These are phyloP conservation scores for Cytospora leucostoma DNA, from an alignment of 2,329 filamentous ascomycete genomes.

Conservation along the genomic window DNA sequence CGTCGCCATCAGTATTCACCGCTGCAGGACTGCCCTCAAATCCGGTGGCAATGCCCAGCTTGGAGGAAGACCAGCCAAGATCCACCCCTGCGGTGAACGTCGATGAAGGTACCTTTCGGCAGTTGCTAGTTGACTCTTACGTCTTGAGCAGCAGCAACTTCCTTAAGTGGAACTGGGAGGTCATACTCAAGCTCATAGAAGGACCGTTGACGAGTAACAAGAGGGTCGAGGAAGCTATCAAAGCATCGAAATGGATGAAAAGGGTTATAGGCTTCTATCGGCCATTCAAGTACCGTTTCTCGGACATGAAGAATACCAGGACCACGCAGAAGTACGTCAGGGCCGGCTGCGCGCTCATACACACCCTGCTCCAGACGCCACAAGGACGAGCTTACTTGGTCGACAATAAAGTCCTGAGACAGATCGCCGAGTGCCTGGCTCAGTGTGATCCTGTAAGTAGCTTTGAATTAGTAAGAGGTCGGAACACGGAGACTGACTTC, in stretches of 20 bases:
- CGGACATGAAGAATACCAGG: constrained; percentile 84
- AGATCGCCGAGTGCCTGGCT: constrained; percentile 92
- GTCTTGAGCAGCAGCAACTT: constrained; percentile 89
- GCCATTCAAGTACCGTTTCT: constrained; percentile 95
- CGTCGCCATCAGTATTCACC: constrained; percentile 52
- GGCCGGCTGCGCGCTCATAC: constrained; percentile 84
- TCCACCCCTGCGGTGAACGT: constrained; percentile 48
- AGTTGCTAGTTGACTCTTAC: constrained; percentile 73
- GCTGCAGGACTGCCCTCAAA: constrained; percentile 43
- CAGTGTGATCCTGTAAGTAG: constrained; percentile 81
- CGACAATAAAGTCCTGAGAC: constrained; percentile 89
- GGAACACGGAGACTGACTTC: neutral
- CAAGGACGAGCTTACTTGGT: constrained; percentile 84
- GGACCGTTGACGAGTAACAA: constrained; percentile 90
- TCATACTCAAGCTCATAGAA: constrained; percentile 87
- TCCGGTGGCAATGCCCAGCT: constrained; percentile 50
- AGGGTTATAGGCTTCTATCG: constrained; percentile 91
- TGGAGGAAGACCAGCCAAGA: constrained; percentile 60
- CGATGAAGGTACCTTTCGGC: constrained; percentile 65
- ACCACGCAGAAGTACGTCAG: constrained; percentile 92
- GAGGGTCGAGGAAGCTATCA: constrained; percentile 89
- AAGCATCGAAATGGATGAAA: constrained; percentile 95
- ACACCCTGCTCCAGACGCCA: constrained; percentile 79
- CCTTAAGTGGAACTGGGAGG: constrained; percentile 96
- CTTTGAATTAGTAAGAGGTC: neutral